Conservation (phyloP, 768 basidiomycete species). For the Panaeolus cyanescens region DNA sequence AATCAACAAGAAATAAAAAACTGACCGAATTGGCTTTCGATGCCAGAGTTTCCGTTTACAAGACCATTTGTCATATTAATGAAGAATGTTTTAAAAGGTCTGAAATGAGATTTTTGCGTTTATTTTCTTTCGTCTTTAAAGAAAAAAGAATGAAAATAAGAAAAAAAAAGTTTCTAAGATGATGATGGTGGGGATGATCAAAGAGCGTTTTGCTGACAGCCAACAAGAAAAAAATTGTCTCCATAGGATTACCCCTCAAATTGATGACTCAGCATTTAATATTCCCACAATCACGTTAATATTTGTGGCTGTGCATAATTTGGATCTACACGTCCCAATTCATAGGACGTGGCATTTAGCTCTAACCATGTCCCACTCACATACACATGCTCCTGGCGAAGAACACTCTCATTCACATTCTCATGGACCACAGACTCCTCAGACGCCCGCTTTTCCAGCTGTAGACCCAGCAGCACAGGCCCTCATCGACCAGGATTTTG, state of each 20-base stretch:
- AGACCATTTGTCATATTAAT: conserved; percentile 89
- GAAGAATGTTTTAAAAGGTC: conserved; percentile 25
- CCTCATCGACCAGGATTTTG: conserved; percentile 73
- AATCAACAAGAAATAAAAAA: conserved; percentile 15
- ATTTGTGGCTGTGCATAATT: conserved; percentile 15
- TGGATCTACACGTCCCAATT: conserved; percentile 6
- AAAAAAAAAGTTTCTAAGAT: conserved; percentile 23
- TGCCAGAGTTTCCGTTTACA: conserved; percentile 73
- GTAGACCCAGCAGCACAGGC: conserved; percentile 76
- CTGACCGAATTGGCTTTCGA: conserved; percentile 78
- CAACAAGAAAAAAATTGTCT: conserved; percentile 24
- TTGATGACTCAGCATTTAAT: conserved; percentile 12
- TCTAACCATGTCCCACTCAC: conserved; percentile 61
- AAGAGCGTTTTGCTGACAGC: conserved; percentile 23
- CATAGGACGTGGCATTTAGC: conserved; percentile 20
- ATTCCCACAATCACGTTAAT: conserved; percentile 22
- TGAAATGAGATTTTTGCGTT: conserved; percentile 12
- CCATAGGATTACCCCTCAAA: conserved; percentile 3
- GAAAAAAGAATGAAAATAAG: conserved; percentile 23
- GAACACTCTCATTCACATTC: conserved; percentile 50
- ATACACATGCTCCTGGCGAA: conserved; percentile 63
- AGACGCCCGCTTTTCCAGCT: conserved; percentile 45
- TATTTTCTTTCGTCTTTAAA: conserved; percentile 24
- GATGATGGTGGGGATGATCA: conserved; percentile 33
- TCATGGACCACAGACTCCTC: conserved; percentile 47